A percentile compares a stretch with the other conserved stretches of the same genome.
Conservation (phyloP, 305 asterid species). For the Fraxinus latifolia region DNA sequence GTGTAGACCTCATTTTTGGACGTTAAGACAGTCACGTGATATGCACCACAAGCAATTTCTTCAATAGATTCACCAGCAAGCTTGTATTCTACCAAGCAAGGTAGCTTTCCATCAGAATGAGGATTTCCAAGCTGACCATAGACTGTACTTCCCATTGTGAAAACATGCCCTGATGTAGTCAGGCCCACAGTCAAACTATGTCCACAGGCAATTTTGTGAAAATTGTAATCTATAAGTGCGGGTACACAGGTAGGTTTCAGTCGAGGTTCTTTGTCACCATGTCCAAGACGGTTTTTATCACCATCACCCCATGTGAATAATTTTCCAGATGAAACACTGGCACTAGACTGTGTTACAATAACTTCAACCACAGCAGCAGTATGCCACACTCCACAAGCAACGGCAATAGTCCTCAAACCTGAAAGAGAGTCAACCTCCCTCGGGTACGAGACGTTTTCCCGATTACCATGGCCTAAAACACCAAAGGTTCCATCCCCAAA, state of each 20-base stretch:
- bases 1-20: slow-evolving; percentile 87
- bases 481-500: slow-evolving; percentile 98
- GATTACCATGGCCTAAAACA: slow-evolving; percentile 86
- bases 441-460: slow-evolving; percentile 59
- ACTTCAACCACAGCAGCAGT: slow-evolving; percentile 97
- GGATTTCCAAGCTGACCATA: slow-evolving; percentile 95
- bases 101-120: slow-evolving; percentile 75
- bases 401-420: slow-evolving; percentile 82
- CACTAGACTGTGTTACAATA: slow-evolving; percentile 66
- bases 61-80: slow-evolving; percentile 70
- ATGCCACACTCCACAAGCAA: slow-evolving; percentile 99
- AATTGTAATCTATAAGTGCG: slow-evolving; percentile 76
- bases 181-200: slow-evolving; percentile 91
- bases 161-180: slow-evolving; percentile 76
- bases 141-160: slow-evolving; percentile 92
- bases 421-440: slow-evolving; percentile 79
- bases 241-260: slow-evolving; percentile 89
- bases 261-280: slow-evolving; percentile 89
- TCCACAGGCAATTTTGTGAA: slow-evolving; percentile 82
- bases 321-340: slow-evolving; percentile 80
- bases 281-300: slow-evolving; percentile 92
- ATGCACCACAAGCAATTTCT: slow-evolving; percentile 86
- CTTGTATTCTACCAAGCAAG: slow-evolving; percentile 74
- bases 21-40: slow-evolving; percentile 82
- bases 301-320: slow-evolving; percentile 99